These are phyloP conservation scores for Davidsoniella neocaledoniae DNA, from an alignment of 2,329 filamentous ascomycete species.

Conservation along the genomic window DNA sequence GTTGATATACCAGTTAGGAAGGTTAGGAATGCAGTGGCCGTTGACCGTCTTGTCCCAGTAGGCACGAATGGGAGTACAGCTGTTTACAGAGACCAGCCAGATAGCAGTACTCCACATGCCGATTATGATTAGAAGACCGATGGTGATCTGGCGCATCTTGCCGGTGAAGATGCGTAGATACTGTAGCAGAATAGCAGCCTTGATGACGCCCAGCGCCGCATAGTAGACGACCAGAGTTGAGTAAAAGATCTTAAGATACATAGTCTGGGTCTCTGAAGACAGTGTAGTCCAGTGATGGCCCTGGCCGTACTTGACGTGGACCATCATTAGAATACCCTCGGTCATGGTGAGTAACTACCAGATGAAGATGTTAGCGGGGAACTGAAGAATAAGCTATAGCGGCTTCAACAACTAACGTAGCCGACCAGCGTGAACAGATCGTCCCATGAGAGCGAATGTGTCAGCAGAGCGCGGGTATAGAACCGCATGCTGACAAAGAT, in stretches of 20 bases:
- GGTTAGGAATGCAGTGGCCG: slow-evolving; percentile 13
- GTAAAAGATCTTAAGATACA: slow-evolving; percentile 15
- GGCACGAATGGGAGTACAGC: slow-evolving; percentile 12
- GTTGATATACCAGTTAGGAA: slow-evolving; percentile 14
- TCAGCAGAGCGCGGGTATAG: slow-evolving; percentile 8
- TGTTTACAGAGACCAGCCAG: slow-evolving; percentile 11
- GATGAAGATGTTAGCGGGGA: not conserved
- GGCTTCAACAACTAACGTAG: slow-evolving; percentile 2
- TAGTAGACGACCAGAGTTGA: slow-evolving; percentile 16
- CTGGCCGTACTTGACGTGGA: slow-evolving; percentile 9
- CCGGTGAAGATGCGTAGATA: slow-evolving; percentile 16
- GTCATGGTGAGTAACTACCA: slow-evolving; percentile 5
- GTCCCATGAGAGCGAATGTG: slow-evolving; percentile 8
- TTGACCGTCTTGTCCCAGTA: slow-evolving; percentile 12
- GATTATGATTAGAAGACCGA: slow-evolving; percentile 9
- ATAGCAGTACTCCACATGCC: slow-evolving; percentile 12
- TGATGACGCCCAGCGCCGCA: slow-evolving; percentile 14
- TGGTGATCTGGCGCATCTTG: slow-evolving; percentile 12
- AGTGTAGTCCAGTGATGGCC: slow-evolving; percentile 9
- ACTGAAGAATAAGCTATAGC: too few relatives aligned
- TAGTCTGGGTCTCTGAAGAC: not conserved
- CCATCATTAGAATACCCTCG: slow-evolving; percentile 11
- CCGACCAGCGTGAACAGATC: slow-evolving; percentile 1
- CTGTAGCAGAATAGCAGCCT: slow-evolving; percentile 18
- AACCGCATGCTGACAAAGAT: slow-evolving; percentile 10